Conservation (phyloP, 192 early-diverging fungal species). For the Paraglomus brasilianum region DNA sequence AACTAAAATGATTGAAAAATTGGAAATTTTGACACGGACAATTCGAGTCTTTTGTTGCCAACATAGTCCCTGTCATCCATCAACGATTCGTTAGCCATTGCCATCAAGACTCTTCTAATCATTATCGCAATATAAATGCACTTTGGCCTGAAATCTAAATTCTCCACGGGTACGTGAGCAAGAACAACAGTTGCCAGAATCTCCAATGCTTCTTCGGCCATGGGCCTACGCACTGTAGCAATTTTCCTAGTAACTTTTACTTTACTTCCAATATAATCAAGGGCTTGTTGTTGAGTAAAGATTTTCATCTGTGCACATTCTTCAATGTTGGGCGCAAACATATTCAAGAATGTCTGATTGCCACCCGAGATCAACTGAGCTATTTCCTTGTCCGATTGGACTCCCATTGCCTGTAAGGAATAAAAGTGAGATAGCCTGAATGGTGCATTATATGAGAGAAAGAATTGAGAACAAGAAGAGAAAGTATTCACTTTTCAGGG, state of each 20-base stretch:
- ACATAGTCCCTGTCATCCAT: slow-evolving; percentile 98
- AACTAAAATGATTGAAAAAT: background rate
- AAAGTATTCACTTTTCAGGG: too few relatives aligned
- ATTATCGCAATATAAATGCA: slow-evolving; percentile 92
- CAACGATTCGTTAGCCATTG: slow-evolving; percentile 74
- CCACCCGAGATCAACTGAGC: slow-evolving; percentile 88
- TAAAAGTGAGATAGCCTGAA: background rate
- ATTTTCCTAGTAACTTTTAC: slow-evolving; percentile 62
- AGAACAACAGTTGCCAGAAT: slow-evolving; percentile 83
- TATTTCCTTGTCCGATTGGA: slow-evolving; percentile 94
- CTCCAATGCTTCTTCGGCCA: slow-evolving; percentile 85
- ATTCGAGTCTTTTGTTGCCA: slow-evolving; percentile 96
- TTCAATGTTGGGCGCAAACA: slow-evolving; percentile 86
- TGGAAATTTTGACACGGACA: slow-evolving; percentile 52
- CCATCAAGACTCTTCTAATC: slow-evolving; percentile 87
- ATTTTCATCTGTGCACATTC: slow-evolving; percentile 72
- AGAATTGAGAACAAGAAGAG: too few relatives aligned
- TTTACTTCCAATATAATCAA: slow-evolving; percentile 83
- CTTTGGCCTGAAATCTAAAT: slow-evolving; percentile 87
- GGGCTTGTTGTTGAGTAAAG: slow-evolving; percentile 88
- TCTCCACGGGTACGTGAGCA: slow-evolving; percentile 87
- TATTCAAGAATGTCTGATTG: slow-evolving; percentile 76
- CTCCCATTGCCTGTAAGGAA: slow-evolving; percentile 74
- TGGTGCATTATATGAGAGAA: too few relatives aligned
- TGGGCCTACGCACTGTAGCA: slow-evolving; percentile 35